These are phyloP conservation scores for Arxiozyma bovina DNA, from an alignment of 1,139 yeast genomes.

Conservation along the genomic window DNA sequence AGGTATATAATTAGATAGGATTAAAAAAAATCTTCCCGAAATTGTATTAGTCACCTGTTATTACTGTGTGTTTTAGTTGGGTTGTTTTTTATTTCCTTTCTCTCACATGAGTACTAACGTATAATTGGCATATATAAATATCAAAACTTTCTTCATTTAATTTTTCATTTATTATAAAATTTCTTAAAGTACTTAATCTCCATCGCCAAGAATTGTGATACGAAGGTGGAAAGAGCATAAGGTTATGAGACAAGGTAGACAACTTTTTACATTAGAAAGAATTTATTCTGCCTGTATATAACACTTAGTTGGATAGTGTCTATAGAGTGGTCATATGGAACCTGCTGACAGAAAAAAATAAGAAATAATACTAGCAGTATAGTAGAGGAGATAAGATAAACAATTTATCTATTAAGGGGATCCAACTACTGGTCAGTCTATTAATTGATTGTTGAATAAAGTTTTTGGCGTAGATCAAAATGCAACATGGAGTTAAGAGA, in stretches of 20 bases:
- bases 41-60: neutral
- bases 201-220: neutral
- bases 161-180: too few species aligned
- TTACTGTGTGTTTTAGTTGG: neutral
- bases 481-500: conserved; percentile 63
- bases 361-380: neutral
- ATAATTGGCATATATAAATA: too few species aligned
- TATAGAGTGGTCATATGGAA: too few species aligned
- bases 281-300: too few species aligned
- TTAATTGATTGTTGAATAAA: too few species aligned
- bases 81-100: too few species aligned
- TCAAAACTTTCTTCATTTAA: neutral
- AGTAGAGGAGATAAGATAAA: neutral
- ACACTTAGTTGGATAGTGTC: too few species aligned
- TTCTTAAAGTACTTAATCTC: neutral
- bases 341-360: too few species aligned
- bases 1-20: neutral
- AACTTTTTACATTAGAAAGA: too few species aligned
- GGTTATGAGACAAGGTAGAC: neutral
- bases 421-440: neutral
- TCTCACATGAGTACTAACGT: neutral
- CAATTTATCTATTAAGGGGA: too few species aligned
- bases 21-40: too few species aligned
- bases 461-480: neutral
- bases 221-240: too few species aligned